phyloP scores from a whole-genome alignment of 106 monocot species.

The Dendrobium officinale region DNA sequence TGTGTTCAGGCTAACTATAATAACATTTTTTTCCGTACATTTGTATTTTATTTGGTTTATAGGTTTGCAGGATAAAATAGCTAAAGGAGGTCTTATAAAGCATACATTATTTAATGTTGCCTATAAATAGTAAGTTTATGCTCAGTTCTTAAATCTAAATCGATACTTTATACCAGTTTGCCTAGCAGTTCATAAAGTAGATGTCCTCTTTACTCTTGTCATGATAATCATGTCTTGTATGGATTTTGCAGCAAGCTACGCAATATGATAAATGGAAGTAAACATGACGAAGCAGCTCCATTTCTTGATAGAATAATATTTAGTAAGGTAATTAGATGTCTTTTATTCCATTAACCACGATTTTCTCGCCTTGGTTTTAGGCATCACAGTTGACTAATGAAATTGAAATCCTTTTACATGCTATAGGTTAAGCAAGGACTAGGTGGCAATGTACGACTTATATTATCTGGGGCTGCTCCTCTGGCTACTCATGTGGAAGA shows the following conservation, averaged over 20 bases:
- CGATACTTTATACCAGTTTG: background rate
- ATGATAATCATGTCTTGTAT: background rate
- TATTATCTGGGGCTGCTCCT: slow-evolving; percentile 92
- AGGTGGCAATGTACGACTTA: slow-evolving; percentile 80
- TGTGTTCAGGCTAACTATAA: background rate
- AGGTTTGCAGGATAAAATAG: slow-evolving; percentile 72
- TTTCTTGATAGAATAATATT: slow-evolving; percentile 79
- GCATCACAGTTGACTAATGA: background rate
- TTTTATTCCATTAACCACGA: background rate
- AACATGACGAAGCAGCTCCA: slow-evolving; percentile 68
- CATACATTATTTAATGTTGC: slow-evolving; percentile 62
- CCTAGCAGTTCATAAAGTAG: background rate
- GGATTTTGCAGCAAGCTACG: slow-evolving; percentile 52
- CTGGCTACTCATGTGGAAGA: slow-evolving; percentile 75
- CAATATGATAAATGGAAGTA: slow-evolving; percentile 64
- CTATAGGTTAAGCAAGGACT: slow-evolving; percentile 75
- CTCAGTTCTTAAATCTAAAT: background rate
- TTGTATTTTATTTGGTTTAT: slow-evolving; percentile 5
- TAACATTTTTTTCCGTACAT: background rate
- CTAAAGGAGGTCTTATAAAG: slow-evolving; percentile 71
- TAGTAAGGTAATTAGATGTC: slow-evolving; percentile 41
- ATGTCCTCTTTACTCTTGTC: background rate
- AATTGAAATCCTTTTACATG: background rate
- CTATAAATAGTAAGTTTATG: slow-evolving; percentile 53
- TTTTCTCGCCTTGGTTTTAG: background rate